Evolutionary conservation across 1,284 basidiomycete species (phyloP), one percentile per base, ranked within the genome.

Genomic region (Schizophyllum amplum): DNA sequence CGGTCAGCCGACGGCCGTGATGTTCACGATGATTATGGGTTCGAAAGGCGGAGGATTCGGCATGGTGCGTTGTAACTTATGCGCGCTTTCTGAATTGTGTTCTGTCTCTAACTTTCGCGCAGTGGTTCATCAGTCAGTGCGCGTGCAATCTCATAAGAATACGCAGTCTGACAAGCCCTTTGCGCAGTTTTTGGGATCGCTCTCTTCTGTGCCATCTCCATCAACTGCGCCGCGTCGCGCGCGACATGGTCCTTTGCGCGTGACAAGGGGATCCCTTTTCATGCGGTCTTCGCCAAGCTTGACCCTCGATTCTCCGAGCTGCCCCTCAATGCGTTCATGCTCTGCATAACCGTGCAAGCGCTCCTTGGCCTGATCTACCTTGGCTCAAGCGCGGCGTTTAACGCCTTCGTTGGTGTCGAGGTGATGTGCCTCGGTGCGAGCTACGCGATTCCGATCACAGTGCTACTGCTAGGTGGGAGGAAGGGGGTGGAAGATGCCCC

Each of bases 191-290:
- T 82, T 59, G 76, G 75, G 15, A 69, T 79, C 24, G 78, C 75
- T n/a, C 68, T 82, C 59, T 82, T 82, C 65, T 82, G 81, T 57
- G 75, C 77, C 49, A 78, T 82, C 54, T 82, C 82, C 20, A 80
- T 85, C 60, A 77, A 82, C 57, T 84, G 83, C 53, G 83, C 82
- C 1, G 79, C 82, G 9, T 86, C 84, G 1, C 78, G 87, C 20
- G 83, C 86, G 65, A 82, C 81, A 1, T 85, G 83, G 73, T 81
- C 82, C 42, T 88, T 90, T 61, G 86, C 87, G 0, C 75, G 86
- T 0, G 88, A 90, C 69, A 72, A 75, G 55, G 86, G 83, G 6
- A 75, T 89, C 20, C 85, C 84, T 1, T 79, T 85, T 62, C 77
- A 80, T 23, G 52, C 57, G 1, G 65, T 75, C 52, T 83, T 87